Conservation (phyloP, 1,284 basidiomycete genomes). For the Laetiporus sulphureus region DNA sequence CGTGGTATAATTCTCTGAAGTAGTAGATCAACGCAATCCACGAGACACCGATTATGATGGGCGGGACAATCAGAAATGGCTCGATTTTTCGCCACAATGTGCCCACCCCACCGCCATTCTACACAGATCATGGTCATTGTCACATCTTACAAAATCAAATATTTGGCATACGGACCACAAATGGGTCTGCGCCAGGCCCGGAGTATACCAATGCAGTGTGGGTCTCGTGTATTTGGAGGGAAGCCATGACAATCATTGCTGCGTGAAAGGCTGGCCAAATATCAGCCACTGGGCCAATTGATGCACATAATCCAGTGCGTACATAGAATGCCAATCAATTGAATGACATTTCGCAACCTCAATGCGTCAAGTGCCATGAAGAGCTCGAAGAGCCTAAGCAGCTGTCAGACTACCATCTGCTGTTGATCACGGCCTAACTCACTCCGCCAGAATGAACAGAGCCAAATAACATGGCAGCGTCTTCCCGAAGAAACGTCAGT, state of each 20-base stretch:
- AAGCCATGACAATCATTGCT: conserved; percentile 64
- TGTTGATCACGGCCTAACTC: too few species aligned
- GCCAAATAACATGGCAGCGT: conserved; percentile 82
- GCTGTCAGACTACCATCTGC: too few species aligned
- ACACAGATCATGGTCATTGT: neutral
- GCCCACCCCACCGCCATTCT: conserved; percentile 29
- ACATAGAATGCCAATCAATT: conserved; percentile 69
- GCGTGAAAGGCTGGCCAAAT: conserved; percentile 58
- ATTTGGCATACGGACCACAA: conserved; percentile 2
- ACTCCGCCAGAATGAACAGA: conserved; percentile 78
- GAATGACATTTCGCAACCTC: conserved; percentile 67
- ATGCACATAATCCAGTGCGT: conserved; percentile 24
- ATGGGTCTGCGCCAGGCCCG: neutral
- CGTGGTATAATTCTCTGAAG: conserved; percentile 34
- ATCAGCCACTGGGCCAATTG: too few species aligned
- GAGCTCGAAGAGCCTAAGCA: conserved; percentile 58
- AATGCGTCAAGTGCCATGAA: conserved; percentile 72
- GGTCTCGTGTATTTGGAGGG: conserved; percentile 72
- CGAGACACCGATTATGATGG: conserved; percentile 31
- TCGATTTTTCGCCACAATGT: conserved; percentile 37
- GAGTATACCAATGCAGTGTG: conserved; percentile 44
- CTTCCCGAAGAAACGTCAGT: conserved; percentile 28
- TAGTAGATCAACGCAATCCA: conserved; percentile 33
- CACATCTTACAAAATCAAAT: neutral
- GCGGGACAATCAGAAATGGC: conserved; percentile 35